These are phyloP conservation scores for Cardamine resedifolia DNA, from an alignment of 345 rosid genomes.

Conservation along the genomic window DNA sequence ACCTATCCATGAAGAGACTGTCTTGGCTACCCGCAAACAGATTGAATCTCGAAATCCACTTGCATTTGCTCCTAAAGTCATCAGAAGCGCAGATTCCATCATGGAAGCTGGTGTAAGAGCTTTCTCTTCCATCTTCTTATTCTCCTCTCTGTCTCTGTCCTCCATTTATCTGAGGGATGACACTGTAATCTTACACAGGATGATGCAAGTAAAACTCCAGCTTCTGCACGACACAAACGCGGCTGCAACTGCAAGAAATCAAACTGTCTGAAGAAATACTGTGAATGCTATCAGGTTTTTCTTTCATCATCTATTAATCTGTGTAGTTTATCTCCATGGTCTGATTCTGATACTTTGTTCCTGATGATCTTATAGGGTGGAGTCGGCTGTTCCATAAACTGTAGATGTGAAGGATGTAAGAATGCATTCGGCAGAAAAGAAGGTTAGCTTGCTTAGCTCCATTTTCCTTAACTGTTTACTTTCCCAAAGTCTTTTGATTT, in stretches of 20 bases:
- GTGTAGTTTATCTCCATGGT: background rate
- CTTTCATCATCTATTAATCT: slow-evolving; percentile 15
- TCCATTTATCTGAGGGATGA: slow-evolving; percentile 2
- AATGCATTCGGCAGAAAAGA: slow-evolving; percentile 87
- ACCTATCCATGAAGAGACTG: slow-evolving; percentile 90
- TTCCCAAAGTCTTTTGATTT: slow-evolving; percentile 3
- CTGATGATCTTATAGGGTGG: slow-evolving; percentile 59
- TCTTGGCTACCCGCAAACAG: slow-evolving; percentile 92
- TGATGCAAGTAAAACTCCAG: slow-evolving; percentile 79
- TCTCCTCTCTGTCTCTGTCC: slow-evolving; percentile 1
- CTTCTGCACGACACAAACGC: slow-evolving; percentile 93
- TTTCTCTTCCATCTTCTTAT: slow-evolving; percentile 15
- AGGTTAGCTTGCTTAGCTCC: slow-evolving; percentile 47
- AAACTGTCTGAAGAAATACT: slow-evolving; percentile 89
- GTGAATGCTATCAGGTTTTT: slow-evolving; percentile 97
- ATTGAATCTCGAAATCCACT: slow-evolving; percentile 95
- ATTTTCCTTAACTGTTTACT: background rate
- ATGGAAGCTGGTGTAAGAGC: slow-evolving; percentile 63
- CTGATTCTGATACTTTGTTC: slow-evolving; percentile 34
- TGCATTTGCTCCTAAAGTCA: slow-evolving; percentile 99
- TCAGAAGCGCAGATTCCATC: slow-evolving; percentile 58
- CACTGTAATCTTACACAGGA: slow-evolving; percentile 48
- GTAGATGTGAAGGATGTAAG: slow-evolving; percentile 97
- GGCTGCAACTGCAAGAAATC: slow-evolving; percentile 99
- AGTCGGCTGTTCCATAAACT: slow-evolving; percentile 92